These are phyloP conservation scores for Yamadazyma buinensis DNA, from an alignment of 1,139 yeast species.

Conservation along the genomic window DNA sequence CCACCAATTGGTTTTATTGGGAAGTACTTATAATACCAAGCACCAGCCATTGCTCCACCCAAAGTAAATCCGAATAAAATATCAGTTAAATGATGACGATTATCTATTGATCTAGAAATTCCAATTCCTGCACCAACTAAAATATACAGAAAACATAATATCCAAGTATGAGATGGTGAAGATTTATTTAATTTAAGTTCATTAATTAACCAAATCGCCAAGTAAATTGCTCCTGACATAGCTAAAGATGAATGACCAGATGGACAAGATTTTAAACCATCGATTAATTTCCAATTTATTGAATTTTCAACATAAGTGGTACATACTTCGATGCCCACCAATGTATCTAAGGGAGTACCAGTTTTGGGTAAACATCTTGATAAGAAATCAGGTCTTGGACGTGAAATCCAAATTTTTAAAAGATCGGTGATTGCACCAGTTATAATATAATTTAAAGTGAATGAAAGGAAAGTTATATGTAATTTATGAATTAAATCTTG, in stretches of 20 bases:
- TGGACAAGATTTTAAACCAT: conserved; percentile 47
- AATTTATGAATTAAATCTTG: conserved; percentile 13
- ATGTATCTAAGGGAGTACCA: conserved; percentile 26
- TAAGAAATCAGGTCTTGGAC: conserved; percentile 46
- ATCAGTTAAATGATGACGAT: conserved; percentile 43
- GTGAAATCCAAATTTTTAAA: conserved; percentile 43
- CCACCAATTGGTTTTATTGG: too few species aligned
- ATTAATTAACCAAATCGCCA: conserved; percentile 38
- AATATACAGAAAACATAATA: conserved; percentile 21
- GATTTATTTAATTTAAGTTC: conserved; percentile 20
- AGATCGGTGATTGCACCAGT: conserved; percentile 34
- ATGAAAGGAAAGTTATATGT: conserved; percentile 23
- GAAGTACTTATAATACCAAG: conserved; percentile 25
- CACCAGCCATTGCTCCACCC: conserved; percentile 20
- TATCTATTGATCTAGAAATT: conserved; percentile 39
- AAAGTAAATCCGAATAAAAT: conserved; percentile 33
- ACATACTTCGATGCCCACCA: conserved; percentile 37
- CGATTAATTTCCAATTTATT: conserved; percentile 28
- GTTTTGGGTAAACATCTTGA: conserved; percentile 36
- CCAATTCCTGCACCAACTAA: conserved; percentile 35
- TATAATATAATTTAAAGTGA: conserved; percentile 20
- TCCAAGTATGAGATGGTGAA: conserved; percentile 12
- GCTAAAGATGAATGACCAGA: conserved; percentile 45
- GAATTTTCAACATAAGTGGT: conserved; percentile 19
- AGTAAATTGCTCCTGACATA: conserved; percentile 37